These are phyloP conservation scores for Chrysopogon serrulatus DNA, from an alignment of 176 grass and related monocot genomes.

Conservation along the genomic window DNA sequence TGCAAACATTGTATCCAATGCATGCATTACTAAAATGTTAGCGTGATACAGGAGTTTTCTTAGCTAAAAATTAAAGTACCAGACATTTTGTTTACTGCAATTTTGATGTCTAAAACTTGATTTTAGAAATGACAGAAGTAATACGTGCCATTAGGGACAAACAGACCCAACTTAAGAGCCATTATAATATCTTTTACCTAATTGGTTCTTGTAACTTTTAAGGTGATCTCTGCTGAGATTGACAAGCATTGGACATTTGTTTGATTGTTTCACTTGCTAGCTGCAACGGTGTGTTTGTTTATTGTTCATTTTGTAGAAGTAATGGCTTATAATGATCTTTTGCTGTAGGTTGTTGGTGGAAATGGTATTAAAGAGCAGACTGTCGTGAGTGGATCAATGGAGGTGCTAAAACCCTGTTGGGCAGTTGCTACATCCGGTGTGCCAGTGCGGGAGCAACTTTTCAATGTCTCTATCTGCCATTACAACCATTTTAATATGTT, in stretches of 20 bases:
- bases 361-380: slow-evolving; percentile 74
- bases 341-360: slow-evolving; percentile 75
- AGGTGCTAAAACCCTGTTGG: slow-evolving; percentile 93
- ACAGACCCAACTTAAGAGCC: neutral
- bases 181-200: neutral
- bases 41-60: neutral
- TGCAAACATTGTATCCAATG: neutral
- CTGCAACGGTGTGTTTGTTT: neutral
- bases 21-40: neutral
- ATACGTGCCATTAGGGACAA: neutral
- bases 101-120: neutral
- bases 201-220: neutral
- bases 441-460: slow-evolving; percentile 81
- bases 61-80: neutral
- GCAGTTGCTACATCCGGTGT: slow-evolving; percentile 97
- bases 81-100: neutral
- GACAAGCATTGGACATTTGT: neutral
- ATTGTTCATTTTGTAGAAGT: neutral
- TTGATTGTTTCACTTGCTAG: slow-evolving; percentile 5
- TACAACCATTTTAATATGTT: slow-evolving; percentile 80
- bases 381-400: slow-evolving; percentile 86
- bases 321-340: neutral
- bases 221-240: neutral
- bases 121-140: neutral
- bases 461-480: slow-evolving; percentile 97